Evolutionary conservation across 2,329 filamentous ascomycete species (phyloP).

Genomic region (Pseudocercospora fijiensis): DNA sequence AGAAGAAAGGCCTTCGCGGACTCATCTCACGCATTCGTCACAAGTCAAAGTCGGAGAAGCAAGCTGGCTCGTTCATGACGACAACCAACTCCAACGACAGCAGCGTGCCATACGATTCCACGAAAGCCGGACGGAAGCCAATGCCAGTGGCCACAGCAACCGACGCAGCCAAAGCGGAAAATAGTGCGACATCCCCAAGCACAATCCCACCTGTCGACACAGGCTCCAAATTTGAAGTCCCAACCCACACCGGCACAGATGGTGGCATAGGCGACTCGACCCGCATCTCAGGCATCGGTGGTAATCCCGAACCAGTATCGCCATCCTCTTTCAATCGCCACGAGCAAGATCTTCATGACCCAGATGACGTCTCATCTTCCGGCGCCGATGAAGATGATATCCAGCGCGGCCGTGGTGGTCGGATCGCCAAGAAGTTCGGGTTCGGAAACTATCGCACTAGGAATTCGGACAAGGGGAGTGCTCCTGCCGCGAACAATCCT

Average conservation of each 20-base stretch:
- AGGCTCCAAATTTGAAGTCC: constrained; percentile 13
- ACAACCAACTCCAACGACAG: constrained; percentile 11
- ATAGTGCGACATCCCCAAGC: constrained; percentile 6
- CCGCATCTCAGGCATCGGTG: constrained; percentile 14
- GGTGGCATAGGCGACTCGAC: constrained; percentile 19
- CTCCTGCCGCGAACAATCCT: constrained; percentile 10
- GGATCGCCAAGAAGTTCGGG: constrained; percentile 37
- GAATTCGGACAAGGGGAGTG: constrained; percentile 23
- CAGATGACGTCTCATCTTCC: constrained; percentile 33
- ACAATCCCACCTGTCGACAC: constrained; percentile 20
- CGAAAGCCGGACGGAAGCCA: constrained; percentile 20
- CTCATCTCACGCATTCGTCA: constrained; percentile 34
- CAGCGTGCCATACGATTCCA: constrained; percentile 19
- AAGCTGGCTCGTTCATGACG: constrained; percentile 15
- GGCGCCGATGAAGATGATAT: constrained; percentile 33
- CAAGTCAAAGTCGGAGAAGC: constrained; percentile 24
- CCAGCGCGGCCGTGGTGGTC: constrained; percentile 33
- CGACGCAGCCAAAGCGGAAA: constrained; percentile 7
- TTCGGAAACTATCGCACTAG: constrained; percentile 22
- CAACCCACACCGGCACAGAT: constrained; percentile 22
- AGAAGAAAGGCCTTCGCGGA: constrained; percentile 32
- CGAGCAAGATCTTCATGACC: constrained; percentile 18
- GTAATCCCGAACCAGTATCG: constrained; percentile 19
- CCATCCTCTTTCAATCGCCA: constrained; percentile 32
- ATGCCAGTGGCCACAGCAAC: constrained; percentile 12